Evolutionary conservation across 371 early-diverging fungal genomes (phyloP).

Genomic region (Zopfochytrium polystomum): DNA sequence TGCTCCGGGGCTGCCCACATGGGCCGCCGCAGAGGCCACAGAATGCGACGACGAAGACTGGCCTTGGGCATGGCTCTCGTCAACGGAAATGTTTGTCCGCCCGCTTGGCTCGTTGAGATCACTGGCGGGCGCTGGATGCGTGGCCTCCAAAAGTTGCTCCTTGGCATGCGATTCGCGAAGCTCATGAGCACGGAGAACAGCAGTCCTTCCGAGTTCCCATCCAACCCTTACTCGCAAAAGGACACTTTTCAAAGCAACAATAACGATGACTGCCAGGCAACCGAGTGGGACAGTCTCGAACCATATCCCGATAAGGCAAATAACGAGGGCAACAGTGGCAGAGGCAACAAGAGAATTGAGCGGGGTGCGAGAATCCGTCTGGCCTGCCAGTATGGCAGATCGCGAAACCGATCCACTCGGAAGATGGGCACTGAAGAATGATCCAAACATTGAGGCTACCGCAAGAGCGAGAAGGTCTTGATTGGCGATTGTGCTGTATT

Average conservation of each 20-base stretch:
- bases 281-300: constrained; percentile 47
- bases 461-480: constrained; percentile 54
- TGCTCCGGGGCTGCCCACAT: no score
- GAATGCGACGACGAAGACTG: no score
- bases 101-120: no score
- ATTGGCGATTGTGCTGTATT: background rate
- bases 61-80: no score
- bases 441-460: constrained; percentile 39
- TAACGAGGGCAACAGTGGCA: constrained; percentile 31
- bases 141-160: no score
- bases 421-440: constrained; percentile 44
- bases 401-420: constrained; percentile 34
- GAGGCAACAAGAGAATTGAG: constrained; percentile 41
- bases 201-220: background rate
- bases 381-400: constrained; percentile 33
- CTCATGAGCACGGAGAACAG: no score
- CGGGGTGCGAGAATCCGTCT: constrained; percentile 21
- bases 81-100: no score
- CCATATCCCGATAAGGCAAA: constrained; percentile 39
- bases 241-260: constrained; percentile 40
- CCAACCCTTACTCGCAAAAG: constrained; percentile 30
- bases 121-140: no score
- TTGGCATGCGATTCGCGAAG: no score
- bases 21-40: no score
- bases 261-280: constrained; percentile 42